Conservation (phyloP, 2,329 filamentous ascomycete genomes). For the Fusarium sp. region DNA sequence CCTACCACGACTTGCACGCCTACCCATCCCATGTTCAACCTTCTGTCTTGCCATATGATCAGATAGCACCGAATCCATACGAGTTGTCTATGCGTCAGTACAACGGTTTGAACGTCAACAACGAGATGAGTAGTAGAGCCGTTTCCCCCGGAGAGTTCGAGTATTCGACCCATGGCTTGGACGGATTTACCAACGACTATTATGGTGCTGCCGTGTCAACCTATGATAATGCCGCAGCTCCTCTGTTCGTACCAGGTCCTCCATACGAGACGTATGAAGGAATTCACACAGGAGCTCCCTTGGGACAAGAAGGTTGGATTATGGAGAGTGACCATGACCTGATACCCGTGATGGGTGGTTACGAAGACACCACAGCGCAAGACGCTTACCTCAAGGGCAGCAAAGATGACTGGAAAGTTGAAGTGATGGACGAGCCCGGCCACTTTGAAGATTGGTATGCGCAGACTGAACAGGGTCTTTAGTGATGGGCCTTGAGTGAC, state of each 20-base stretch:
- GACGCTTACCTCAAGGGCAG: constrained; percentile 50
- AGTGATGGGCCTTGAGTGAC: constrained; percentile 15
- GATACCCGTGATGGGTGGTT: constrained; percentile 21
- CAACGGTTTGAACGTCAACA: constrained; percentile 8
- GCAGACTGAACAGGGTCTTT: constrained; percentile 43
- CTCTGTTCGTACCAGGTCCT: constrained; percentile 16
- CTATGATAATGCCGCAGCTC: constrained; percentile 11
- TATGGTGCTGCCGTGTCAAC: constrained; percentile 15
- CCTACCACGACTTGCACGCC: constrained; percentile 31
- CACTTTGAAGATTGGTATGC: constrained; percentile 51
- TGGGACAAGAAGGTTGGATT: constrained; percentile 32
- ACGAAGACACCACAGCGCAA: constrained; percentile 34
- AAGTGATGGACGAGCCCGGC: constrained; percentile 48
- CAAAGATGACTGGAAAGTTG: constrained; percentile 52
- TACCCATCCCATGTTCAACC: constrained; percentile 26
- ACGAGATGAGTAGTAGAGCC: constrained; percentile 33
- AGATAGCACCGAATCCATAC: constrained; percentile 31
- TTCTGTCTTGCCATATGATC: constrained; percentile 26
- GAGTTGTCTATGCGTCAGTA: constrained; percentile 25
- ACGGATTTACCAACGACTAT: constrained; percentile 26
- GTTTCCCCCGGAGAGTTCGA: constrained; percentile 36
- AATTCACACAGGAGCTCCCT: constrained; percentile 13
- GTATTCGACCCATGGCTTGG: constrained; percentile 27
- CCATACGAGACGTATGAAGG: constrained; percentile 26
- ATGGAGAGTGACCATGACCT: constrained; percentile 20